A percentile compares a stretch with the other conserved stretches of the same genome.
These are phyloP conservation scores for Debaryomyces castellii DNA, from an alignment of 805 yeast genomes.

Conservation along the genomic window DNA sequence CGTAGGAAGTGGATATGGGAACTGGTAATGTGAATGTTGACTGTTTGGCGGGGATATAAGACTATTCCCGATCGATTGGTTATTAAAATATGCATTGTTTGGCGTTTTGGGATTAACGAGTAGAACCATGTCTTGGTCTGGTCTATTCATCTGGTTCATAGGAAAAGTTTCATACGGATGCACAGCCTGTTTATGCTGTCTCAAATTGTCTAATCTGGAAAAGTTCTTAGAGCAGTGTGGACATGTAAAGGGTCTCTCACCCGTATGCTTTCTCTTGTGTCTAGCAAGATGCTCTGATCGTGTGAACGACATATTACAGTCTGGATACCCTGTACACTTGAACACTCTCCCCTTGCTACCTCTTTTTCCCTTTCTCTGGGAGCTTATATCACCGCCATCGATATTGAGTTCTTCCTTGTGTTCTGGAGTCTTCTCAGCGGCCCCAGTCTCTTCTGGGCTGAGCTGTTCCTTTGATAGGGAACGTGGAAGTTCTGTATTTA, in stretches of 20 bases:
- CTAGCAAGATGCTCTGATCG: constrained; percentile 90
- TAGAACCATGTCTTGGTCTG: not conserved
- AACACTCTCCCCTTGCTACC: constrained; percentile 62
- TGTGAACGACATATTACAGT: constrained; percentile 85
- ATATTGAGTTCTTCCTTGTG: not conserved
- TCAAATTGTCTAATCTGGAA: constrained; percentile 79
- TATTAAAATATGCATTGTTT: constrained; percentile 7
- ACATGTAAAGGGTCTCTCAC: constrained; percentile 90
- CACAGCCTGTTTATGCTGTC: constrained; percentile 86
- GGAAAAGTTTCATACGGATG: constrained; percentile 40
- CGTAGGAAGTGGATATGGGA: not conserved
- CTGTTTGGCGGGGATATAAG: constrained; percentile 28
- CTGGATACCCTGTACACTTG: constrained; percentile 83
- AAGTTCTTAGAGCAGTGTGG: constrained; percentile 77
- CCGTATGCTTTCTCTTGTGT: constrained; percentile 91
- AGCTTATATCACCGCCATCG: not conserved
- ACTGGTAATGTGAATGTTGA: constrained; percentile 6
- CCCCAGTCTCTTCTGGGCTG: not conserved
- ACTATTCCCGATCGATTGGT: constrained; percentile 1
- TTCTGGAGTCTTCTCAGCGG: not conserved
- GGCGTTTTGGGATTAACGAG: constrained; percentile 10
- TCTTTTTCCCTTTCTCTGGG: constrained; percentile 32
- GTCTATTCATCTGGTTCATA: not conserved
- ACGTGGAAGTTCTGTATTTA: not conserved
- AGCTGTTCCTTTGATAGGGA: not conserved